Base-by-base conservation (phyloP, 2,329 filamentous ascomycete genomes). In the Hypoxylon sp. region DNA sequence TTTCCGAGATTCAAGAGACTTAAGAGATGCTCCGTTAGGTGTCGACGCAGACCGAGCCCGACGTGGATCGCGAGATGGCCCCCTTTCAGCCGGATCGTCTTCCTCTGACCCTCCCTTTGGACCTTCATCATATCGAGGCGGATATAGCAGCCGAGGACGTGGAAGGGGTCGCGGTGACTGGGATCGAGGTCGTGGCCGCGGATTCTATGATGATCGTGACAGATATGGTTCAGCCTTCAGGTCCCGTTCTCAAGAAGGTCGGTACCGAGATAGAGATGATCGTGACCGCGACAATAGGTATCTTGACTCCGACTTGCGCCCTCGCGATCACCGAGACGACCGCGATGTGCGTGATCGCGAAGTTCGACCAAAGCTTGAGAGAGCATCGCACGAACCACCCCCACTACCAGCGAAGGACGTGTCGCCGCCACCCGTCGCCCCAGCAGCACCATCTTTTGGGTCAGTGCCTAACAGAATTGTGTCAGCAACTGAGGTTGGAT, bases 1-100 rank as follows among this genome's bases (percentile, higher is more conserved):
- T 75, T 89, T 88, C 66, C 86, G 91, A 74, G 89, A 91, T 80
- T 82, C 72, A 81, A 88, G 64, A 78, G 85, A 74, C 51, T 39
- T 78, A 76, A 71, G 78, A 59, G 87, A 90, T 73, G 79, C 81
- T 1, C 90, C 89, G 0, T 83, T 90, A 33, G 89, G 88, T 51
- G 81, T 91, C 5, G 92, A 94, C 71, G 84, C 89, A 6, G 89
- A 90, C 64, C 86, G 92, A 64, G 88, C 89, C 17, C 85, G 91
- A 59, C 85, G 91, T 51, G 89, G 87, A 14, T 93, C 91, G 8
- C 85, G 92, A 74, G 92, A 94, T 74, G 92, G 91, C 0, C 91
- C 92, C 10, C 86, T 89, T 22, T 92, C 91, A 1, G 91, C 90
- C 17, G 90, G 90, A 3, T 93, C 92, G 2, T 89, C 88, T 9